Evolutionary conservation across 495 filamentous ascomycete species (phyloP).

Genomic region (Cercophora scortea): DNA sequence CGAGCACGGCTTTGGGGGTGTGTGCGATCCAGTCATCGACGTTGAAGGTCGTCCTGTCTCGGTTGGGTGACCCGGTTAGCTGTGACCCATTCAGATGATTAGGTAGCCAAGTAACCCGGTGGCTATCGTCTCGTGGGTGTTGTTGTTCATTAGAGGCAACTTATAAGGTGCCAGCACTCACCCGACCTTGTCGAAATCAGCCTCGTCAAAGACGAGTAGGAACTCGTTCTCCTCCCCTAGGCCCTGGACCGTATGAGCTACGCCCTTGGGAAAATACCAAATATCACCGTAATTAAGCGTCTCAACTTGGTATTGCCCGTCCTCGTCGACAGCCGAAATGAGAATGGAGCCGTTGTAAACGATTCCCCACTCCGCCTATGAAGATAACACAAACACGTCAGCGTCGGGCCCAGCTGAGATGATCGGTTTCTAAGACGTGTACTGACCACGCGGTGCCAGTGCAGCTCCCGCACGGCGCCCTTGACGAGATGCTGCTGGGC

Average conservation of each 20-base stretch:
- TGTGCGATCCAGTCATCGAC: constrained; percentile 58
- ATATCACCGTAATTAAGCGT: constrained; percentile 52
- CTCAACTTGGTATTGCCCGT: constrained; percentile 47
- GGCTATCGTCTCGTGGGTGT: no score
- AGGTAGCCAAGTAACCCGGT: no score
- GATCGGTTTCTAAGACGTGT: not conserved
- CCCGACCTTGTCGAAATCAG: constrained; percentile 40
- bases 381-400: not conserved
- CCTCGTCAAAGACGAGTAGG: constrained; percentile 59
- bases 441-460: constrained; percentile 58
- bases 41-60: constrained; percentile 49
- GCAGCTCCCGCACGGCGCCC: constrained; percentile 54
- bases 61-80: not conserved
- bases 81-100: not conserved
- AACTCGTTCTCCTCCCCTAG: constrained; percentile 58
- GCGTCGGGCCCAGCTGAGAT: not conserved
- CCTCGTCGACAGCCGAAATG: constrained; percentile 52
- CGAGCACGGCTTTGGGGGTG: constrained; percentile 51
- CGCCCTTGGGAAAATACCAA: constrained; percentile 59
- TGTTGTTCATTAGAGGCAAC: no score
- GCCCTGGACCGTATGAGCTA: constrained; percentile 50
- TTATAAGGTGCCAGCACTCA: constrained; percentile 7
- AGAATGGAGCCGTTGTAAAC: constrained; percentile 50
- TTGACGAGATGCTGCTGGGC: constrained; percentile 58
- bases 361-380: constrained; percentile 58